phyloP scores from a whole-genome alignment of 306 rosid species.

The Potentilla sterilis region DNA sequence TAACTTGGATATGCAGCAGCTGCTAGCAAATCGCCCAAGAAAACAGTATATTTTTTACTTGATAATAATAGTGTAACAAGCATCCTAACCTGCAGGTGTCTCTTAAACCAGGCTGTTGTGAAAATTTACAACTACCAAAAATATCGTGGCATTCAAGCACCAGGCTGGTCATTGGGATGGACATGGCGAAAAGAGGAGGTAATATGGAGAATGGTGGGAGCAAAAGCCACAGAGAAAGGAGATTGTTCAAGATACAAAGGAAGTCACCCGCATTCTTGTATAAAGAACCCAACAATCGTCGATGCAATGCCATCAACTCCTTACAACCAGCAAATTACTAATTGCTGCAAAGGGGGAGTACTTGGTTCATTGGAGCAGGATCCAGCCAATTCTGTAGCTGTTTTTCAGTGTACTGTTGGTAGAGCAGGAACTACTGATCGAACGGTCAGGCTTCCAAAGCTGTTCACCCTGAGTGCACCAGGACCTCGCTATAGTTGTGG shows the following conservation, averaged over 20 bases:
- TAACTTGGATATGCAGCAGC: too few relatives aligned
- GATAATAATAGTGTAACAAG: too few relatives aligned
- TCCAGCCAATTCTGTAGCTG: constrained; percentile 49
- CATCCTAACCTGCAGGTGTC: neutral
- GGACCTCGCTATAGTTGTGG: constrained; percentile 68
- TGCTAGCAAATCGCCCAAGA: too few relatives aligned
- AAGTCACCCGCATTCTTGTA: constrained; percentile 66
- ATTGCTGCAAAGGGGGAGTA: constrained; percentile 87
- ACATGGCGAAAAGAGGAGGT: constrained; percentile 87
- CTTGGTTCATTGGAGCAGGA: constrained; percentile 74
- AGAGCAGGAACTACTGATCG: constrained; percentile 57
- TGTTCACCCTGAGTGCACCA: constrained; percentile 69
- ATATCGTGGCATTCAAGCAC: constrained; percentile 69
- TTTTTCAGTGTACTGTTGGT: constrained; percentile 80
- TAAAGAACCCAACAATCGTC: constrained; percentile 55
- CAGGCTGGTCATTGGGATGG: constrained; percentile 83
- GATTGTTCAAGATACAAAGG: constrained; percentile 70
- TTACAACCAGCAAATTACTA: constrained; percentile 61
- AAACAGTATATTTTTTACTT: too few relatives aligned
- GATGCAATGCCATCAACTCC: constrained; percentile 77
- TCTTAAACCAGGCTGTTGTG: constrained; percentile 57
- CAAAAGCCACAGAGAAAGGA: constrained; percentile 77
- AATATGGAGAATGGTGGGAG: constrained; percentile 76
- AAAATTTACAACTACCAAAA: constrained; percentile 70
- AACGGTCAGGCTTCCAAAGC: constrained; percentile 62